Conservation (phyloP, 345 rosid genomes). For the Adansonia digitata region DNA sequence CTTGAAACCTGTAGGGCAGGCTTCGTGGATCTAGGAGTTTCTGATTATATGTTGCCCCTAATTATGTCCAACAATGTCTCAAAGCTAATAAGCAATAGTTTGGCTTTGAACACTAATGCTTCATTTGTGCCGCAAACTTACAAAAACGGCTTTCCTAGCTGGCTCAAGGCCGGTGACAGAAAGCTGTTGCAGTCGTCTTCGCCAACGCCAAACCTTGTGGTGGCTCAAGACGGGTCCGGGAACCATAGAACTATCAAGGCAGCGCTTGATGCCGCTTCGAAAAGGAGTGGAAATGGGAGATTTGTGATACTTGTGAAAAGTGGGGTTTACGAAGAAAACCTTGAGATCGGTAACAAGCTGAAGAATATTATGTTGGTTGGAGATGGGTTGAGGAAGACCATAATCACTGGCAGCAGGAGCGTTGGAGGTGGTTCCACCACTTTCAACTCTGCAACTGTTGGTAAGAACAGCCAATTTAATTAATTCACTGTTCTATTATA, state of each 20-base stretch:
- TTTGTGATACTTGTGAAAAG: conserved; percentile 64
- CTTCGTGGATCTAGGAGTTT: conserved; percentile 52
- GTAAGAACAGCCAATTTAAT: conserved; percentile 24
- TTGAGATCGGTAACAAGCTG: conserved; percentile 45
- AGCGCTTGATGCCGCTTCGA: conserved; percentile 61
- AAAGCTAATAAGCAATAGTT: conserved; percentile 52
- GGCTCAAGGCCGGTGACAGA: conserved; percentile 66
- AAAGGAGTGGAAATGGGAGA: conserved; percentile 48
- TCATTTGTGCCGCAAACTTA: conserved; percentile 24
- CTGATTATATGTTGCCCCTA: conserved; percentile 42
- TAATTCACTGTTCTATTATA: background rate
- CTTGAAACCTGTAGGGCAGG: conserved; percentile 68
- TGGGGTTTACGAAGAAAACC: conserved; percentile 63
- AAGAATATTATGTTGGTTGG: conserved; percentile 76
- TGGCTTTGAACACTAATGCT: conserved; percentile 40
- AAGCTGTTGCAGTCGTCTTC: conserved; percentile 46
- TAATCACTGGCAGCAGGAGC: conserved; percentile 68
- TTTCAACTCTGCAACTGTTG: conserved; percentile 76
- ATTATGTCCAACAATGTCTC: conserved; percentile 61
- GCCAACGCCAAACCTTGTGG: conserved; percentile 46
- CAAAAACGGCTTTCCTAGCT: conserved; percentile 50
- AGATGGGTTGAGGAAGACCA: conserved; percentile 57
- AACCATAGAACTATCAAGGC: conserved; percentile 46
- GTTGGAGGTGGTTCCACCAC: conserved; percentile 69
- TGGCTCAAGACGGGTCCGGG: conserved; percentile 70